Percentiles rank a stretch among this genome's conserved stretches.
These are phyloP conservation scores for Sporothrix brunneoviolacea DNA, from an alignment of 2,329 filamentous ascomycete genomes.

Conservation along the genomic window DNA sequence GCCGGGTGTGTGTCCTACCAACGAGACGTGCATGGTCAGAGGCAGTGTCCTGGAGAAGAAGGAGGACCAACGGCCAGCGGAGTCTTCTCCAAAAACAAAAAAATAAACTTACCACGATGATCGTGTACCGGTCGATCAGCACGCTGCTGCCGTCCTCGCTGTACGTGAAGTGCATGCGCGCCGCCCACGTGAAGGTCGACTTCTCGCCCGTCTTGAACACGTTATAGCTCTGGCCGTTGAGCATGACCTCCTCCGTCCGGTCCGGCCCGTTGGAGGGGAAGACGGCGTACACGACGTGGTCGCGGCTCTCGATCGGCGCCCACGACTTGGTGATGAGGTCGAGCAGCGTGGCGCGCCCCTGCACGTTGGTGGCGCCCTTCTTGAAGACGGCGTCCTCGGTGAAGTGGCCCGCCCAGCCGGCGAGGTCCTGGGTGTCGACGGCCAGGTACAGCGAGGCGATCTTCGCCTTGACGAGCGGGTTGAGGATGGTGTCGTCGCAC, in stretches of 20 bases:
- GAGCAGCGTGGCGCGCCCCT: constrained; percentile 6
- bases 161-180: constrained; percentile 13
- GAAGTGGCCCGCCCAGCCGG: constrained; percentile 12
- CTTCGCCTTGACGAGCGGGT: constrained; percentile 14
- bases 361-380: constrained; percentile 16
- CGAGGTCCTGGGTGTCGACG: constrained; percentile 11
- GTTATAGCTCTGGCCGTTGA: constrained; percentile 16
- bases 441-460: constrained; percentile 13
- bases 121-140: constrained; percentile 16
- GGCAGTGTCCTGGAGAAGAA: no score
- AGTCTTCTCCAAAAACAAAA: not conserved
- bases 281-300: constrained; percentile 14
- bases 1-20: not conserved
- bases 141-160: constrained; percentile 4
- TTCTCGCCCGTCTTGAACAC: constrained; percentile 8
- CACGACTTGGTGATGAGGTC: constrained; percentile 13
- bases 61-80: no score
- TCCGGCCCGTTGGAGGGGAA: constrained; percentile 10
- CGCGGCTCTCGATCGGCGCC: constrained; percentile 9
- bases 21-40: not conserved
- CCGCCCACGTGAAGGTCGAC: constrained; percentile 16
- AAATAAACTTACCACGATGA: constrained; percentile 13
- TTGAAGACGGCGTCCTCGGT: constrained; percentile 15
- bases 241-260: constrained; percentile 15
- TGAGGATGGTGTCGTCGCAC: constrained; percentile 13